phyloP scores from a whole-genome alignment of 169 alveolate species.

The Eimeria falciformis region DNA sequence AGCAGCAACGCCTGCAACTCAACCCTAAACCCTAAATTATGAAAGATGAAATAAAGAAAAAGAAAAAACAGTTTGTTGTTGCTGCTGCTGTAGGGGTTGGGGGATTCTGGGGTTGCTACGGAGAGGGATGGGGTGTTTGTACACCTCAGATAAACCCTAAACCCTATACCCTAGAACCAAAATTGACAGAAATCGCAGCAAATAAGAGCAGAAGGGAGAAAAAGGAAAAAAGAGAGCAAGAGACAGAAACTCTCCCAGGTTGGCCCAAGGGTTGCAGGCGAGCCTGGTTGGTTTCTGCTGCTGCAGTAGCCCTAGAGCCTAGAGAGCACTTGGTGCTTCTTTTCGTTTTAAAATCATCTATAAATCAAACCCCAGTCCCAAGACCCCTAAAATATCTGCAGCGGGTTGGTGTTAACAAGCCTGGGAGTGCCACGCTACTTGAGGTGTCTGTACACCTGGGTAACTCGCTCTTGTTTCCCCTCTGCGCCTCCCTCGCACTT shows the following conservation, averaged over 20 bases:
- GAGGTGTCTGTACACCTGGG: background rate
- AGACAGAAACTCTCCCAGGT: background rate
- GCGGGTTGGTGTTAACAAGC: too few relatives aligned
- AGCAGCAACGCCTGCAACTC: constrained; percentile 7
- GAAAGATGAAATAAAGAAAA: background rate
- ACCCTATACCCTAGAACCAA: constrained; percentile 4
- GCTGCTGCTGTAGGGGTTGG: background rate
- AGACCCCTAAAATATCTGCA: too few relatives aligned
- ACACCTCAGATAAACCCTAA: constrained; percentile 18
- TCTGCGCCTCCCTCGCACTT: background rate
- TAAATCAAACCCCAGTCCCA: background rate
- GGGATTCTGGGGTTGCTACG: background rate
- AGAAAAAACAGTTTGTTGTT: background rate
- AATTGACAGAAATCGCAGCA: background rate
- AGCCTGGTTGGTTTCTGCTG: constrained; percentile 9
- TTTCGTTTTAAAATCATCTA: background rate
- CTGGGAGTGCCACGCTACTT: background rate
- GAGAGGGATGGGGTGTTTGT: constrained; percentile 27
- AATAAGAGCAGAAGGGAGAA: too few relatives aligned
- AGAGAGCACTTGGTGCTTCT: background rate
- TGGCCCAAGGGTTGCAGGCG: background rate
- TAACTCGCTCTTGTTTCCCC: background rate
- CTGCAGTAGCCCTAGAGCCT: background rate
- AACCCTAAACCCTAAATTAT: constrained; percentile 42
- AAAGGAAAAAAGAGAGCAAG: too few relatives aligned